Evolutionary conservation across 805 yeast genomes (phyloP), one percentile per base, ranked within the genome.

Genomic region (Ogataea ganodermae): DNA sequence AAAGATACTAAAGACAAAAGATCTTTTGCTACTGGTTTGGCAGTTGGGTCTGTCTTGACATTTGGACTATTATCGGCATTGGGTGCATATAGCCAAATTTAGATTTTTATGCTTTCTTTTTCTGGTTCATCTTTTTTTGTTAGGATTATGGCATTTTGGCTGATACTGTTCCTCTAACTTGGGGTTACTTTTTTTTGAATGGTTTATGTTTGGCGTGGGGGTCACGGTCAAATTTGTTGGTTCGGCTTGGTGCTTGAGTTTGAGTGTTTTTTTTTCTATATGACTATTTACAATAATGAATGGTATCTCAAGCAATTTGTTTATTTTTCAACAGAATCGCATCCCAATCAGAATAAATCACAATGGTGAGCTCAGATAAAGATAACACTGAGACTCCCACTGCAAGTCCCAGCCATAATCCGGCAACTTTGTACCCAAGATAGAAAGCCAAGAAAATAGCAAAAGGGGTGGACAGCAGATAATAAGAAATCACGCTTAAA

Each of bases 311-410:
- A n/a, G 45, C 63, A 13, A 54, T 39, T 21, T 51, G 52, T 17
- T 56, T 42, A 32, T 50, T 60, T 13, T 67, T 70, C 30, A 63
- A 67, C 40, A 81, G 62, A 16, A 82, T 73, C 39, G 62, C 54
- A 10, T 74, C 73, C 89, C 89, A 83, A 58, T 81, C 72, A 6
- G 79, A 75, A 32, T 58, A 63, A 28, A 63, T 36, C 7, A 79
- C 78, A 46, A 69, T 69, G 49, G 68, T 65, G 14, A 67, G 57
- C 56, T 77, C 81, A 17, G 65, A 52, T 3, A 66, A 26, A 0
- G 80, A 70, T 5, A 76, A 66, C 21, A 69, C 51, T 20, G 65
- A 51, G 40, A 78, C 70, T 12, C 78, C 80, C 31, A 71, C 58
- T 4, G 72, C 64, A 61, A 76, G 64, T 1, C 69, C 83, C 17